Conservation (phyloP, 306 rosid genomes). For the Lathyrus sativus region DNA sequence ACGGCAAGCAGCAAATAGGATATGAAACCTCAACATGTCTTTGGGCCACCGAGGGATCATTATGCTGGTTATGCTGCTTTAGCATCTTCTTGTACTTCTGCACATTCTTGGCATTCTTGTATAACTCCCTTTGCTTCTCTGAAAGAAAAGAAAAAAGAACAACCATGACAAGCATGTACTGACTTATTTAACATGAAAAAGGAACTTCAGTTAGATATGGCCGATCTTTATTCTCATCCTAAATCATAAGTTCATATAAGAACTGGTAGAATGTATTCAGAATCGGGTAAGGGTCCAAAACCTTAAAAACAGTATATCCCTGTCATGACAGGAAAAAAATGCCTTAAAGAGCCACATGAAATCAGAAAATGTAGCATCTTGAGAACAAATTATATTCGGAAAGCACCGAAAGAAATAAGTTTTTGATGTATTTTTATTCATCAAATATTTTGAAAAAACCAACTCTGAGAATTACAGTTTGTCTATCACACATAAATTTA, state of each 20-base stretch:
- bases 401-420: background rate
- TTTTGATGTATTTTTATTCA: background rate
- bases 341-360: slow-evolving; percentile 5
- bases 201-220: slow-evolving; percentile 16
- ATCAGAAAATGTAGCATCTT: background rate
- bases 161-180: slow-evolving; percentile 4
- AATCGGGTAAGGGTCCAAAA: background rate
- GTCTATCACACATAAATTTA: slow-evolving; percentile 5
- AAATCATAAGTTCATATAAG: background rate
- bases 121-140: slow-evolving; percentile 79
- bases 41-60: slow-evolving; percentile 31
- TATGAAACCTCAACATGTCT: slow-evolving; percentile 51
- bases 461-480: background rate
- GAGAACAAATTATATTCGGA: background rate
- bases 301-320: background rate
- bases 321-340: slow-evolving; percentile 5
- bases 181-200: background rate
- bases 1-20: slow-evolving; percentile 1
- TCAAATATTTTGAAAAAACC: slow-evolving; percentile 24
- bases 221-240: background rate
- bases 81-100: slow-evolving; percentile 70
- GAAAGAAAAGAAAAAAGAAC: slow-evolving; percentile 36
- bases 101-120: slow-evolving; percentile 75
- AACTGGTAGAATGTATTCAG: slow-evolving; percentile 4
- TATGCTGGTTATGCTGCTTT: slow-evolving; percentile 52